Evolutionary conservation across 805 yeast species (phyloP), one percentile per base, ranked within the genome.

Genomic region (Priceomyces melissophilus): DNA sequence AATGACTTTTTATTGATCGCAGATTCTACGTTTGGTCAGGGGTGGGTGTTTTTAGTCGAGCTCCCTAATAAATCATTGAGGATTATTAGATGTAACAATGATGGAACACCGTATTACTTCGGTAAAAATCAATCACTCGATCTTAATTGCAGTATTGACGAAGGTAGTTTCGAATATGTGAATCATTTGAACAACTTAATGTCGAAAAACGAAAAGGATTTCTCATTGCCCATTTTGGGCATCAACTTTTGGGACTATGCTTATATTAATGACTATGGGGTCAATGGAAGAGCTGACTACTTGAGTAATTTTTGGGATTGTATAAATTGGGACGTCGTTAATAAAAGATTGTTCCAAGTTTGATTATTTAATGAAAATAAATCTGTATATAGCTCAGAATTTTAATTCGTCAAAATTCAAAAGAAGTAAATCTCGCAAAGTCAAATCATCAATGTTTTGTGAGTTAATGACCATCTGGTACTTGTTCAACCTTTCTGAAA

Each of bases 171-270:
- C 48, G 73, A 73, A 29, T 63, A 67, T 35, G 62, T 79, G 54
- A 55, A 57, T 34, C 63, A 64, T 27, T 57, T 79, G 41, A 69
- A 69, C 41, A 62, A 72, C 39, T 58, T 70, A 16, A 74, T 74
- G 20, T 53, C 57, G 25, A 44, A 53, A 23, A 63, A 63, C 14
- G 72, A 70, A 30, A 72, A 69, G 49, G 90, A 84, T 58, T 79
- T 75, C 67, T 74, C 81, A 16, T 68, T 89, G 49, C 95, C 93
- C 5, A 65, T 93, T 35, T 72, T 93, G 49, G 85, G 81, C 38
- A 73, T 89, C 48, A 87, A 82, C 62, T 74, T 85, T 50, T 90
- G 97, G 96, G 95, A 91, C 60, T 78, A 81, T 48, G 87, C 96
- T n/a, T 93, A 83, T 61, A 54, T 88, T 34, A 67, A 76, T 20